phyloP scores from a whole-genome alignment of 768 basidiomycete genomes.

The Dendrothele bispora region DNA sequence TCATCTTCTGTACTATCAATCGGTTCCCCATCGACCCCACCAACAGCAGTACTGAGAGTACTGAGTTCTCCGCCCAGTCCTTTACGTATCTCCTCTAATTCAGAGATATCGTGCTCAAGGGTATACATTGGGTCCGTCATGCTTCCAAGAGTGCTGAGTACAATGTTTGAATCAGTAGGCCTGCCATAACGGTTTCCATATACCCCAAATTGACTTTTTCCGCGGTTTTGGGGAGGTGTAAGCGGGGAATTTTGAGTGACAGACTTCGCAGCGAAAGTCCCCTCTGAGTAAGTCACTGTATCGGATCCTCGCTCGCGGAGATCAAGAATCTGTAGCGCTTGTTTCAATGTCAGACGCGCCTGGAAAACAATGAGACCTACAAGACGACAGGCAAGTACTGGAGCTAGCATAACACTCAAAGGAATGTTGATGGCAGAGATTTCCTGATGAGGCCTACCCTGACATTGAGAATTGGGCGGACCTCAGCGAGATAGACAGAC shows the following conservation, averaged over 20 bases:
- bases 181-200: conserved; percentile 27
- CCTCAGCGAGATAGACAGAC: conserved; percentile 19
- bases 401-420: conserved; percentile 80
- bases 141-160: conserved; percentile 64
- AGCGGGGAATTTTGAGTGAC: conserved; percentile 55
- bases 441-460: conserved; percentile 70
- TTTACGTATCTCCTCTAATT: conserved; percentile 58
- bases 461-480: too few relatives aligned
- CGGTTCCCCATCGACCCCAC: conserved; percentile 54
- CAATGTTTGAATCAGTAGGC: conserved; percentile 59
- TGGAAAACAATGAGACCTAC: conserved; percentile 33
- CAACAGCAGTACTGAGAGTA: conserved; percentile 48
- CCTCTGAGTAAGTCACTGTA: conserved; percentile 73
- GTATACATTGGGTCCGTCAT: conserved; percentile 52
- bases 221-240: conserved; percentile 47
- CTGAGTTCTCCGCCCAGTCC: conserved; percentile 55
- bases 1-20: conserved; percentile 8
- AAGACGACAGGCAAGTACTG: conserved; percentile 76
- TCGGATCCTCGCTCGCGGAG: conserved; percentile 81
- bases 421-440: conserved; percentile 86
- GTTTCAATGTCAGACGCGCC: conserved; percentile 3
- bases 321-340: conserved; percentile 66
- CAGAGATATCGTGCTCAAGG: conserved; percentile 51
- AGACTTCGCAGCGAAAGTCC: conserved; percentile 69
- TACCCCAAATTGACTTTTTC: conserved; percentile 25